Percentiles rank a stretch among this genome's conserved stretches.
Conservation (phyloP, 768 basidiomycete genomes). For the Trametes punicea region DNA sequence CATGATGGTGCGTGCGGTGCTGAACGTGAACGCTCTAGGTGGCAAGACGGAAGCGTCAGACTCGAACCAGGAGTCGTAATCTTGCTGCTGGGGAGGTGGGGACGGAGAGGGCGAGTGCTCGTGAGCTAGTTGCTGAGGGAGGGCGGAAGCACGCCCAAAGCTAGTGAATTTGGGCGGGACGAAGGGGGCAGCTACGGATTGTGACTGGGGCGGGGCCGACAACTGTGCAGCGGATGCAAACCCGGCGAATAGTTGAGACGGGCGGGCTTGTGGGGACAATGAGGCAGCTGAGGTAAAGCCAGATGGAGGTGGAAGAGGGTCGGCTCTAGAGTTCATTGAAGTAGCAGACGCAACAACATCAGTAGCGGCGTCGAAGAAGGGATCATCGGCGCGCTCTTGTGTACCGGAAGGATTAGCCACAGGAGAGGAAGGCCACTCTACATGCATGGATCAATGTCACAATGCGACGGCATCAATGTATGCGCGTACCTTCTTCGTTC, state of each 20-base stretch:
- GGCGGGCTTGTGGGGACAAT: neutral
- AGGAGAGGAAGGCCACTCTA: constrained; percentile 17
- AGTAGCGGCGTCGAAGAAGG: constrained; percentile 3
- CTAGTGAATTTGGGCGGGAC: neutral
- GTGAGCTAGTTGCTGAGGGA: neutral
- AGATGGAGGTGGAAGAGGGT: neutral
- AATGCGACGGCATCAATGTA: neutral
- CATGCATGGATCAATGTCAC: neutral
- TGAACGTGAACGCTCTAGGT: constrained; percentile 5
- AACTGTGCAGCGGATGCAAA: constrained; percentile 2
- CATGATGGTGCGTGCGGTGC: neutral
- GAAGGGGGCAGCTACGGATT: neutral
- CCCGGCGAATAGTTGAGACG: neutral
- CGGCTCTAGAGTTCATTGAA: neutral
- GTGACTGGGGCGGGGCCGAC: neutral
- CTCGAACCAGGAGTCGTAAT: constrained; percentile 23
- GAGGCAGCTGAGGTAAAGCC: constrained; percentile 13
- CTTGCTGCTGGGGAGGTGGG: constrained; percentile 2
- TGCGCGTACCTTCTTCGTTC: constrained; percentile 8
- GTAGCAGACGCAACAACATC: constrained; percentile 2
- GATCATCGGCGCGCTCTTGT: constrained; percentile 13
- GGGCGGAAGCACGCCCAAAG: constrained; percentile 7
- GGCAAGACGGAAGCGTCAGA: constrained; percentile 7
- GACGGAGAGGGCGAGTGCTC: neutral
- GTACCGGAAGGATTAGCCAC: neutral